phyloP scores from a whole-genome alignment of 1,284 basidiomycete genomes.

The Microstroma glucosiphilum region DNA sequence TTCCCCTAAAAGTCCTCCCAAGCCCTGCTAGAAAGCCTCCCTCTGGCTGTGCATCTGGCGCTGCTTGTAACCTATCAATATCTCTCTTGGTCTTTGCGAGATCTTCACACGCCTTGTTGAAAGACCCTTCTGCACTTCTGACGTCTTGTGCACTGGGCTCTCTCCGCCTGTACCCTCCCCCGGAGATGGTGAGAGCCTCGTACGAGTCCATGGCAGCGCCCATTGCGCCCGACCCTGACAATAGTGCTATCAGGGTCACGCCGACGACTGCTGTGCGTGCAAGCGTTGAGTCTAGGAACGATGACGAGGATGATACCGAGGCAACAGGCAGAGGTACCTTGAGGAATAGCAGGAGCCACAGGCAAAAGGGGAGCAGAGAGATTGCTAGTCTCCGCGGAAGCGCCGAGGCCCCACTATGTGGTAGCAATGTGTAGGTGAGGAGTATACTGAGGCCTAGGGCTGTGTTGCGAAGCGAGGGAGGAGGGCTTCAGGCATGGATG shows the following conservation, averaged over 20 bases:
- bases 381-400: slow-evolving; percentile 19
- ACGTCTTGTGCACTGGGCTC: slow-evolving; percentile 12
- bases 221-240: slow-evolving; percentile 52
- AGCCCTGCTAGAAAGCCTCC: neutral
- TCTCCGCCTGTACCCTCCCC: neutral
- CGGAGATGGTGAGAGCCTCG: slow-evolving; percentile 38
- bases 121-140: slow-evolving; percentile 12
- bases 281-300: slow-evolving; percentile 25
- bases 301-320: slow-evolving; percentile 11
- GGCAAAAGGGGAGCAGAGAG: slow-evolving; percentile 28
- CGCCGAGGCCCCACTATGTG: neutral
- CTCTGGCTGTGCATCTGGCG: neutral
- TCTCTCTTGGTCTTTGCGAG: slow-evolving; percentile 21
- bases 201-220: slow-evolving; percentile 53
- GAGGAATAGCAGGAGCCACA: slow-evolving; percentile 39
- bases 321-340: slow-evolving; percentile 42
- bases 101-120: slow-evolving; percentile 28
- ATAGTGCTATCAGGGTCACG: slow-evolving; percentile 51
- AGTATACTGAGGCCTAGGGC: slow-evolving; percentile 35
- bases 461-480: neutral
- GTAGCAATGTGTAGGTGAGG: slow-evolving; percentile 22
- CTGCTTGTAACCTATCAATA: neutral
- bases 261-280: slow-evolving; percentile 52
- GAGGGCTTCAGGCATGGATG: neutral
- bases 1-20: neutral